These are phyloP conservation scores for Biscogniauxia mediterranea DNA, from an alignment of 2,329 filamentous ascomycete genomes.

Conservation along the genomic window DNA sequence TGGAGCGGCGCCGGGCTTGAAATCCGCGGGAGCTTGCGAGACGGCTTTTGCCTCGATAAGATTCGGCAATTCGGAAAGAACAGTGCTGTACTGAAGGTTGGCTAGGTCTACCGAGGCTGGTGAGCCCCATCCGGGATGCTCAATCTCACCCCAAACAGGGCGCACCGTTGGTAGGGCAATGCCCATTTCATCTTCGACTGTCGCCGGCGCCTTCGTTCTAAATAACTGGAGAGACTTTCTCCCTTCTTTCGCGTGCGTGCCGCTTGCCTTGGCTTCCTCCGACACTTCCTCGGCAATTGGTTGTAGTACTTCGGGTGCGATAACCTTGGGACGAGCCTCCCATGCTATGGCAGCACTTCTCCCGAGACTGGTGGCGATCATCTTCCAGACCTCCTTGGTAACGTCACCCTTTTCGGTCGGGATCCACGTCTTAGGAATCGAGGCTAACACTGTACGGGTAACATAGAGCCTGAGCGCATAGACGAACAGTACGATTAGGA, in stretches of 20 bases:
- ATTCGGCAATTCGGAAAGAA: conserved; percentile 81
- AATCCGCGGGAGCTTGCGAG: conserved; percentile 68
- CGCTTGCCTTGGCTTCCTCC: conserved; percentile 4
- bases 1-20: conserved; percentile 37
- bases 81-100: conserved; percentile 77
- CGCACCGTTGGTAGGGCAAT: conserved; percentile 49
- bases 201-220: conserved; percentile 36
- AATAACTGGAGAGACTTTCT: conserved; percentile 24
- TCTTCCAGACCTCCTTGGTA: conserved; percentile 67
- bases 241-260: conserved; percentile 11
- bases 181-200: conserved; percentile 38
- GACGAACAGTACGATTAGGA: conserved; percentile 68
- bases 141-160: conserved; percentile 76
- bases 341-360: conserved; percentile 80
- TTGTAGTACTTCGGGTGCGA: conserved; percentile 26
- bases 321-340: conserved; percentile 68
- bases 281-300: conserved; percentile 13
- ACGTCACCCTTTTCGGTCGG: conserved; percentile 85
- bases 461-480: conserved; percentile 85
- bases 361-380: conserved; percentile 71
- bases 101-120: conserved; percentile 73
- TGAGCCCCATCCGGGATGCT: conserved; percentile 86
- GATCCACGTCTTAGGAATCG: conserved; percentile 83
- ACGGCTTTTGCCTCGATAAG: conserved; percentile 91
- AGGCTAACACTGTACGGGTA: conserved; percentile 72